These are phyloP conservation scores for Orychophragmus violaceus DNA, from an alignment of 345 rosid genomes.

Conservation along the genomic window DNA sequence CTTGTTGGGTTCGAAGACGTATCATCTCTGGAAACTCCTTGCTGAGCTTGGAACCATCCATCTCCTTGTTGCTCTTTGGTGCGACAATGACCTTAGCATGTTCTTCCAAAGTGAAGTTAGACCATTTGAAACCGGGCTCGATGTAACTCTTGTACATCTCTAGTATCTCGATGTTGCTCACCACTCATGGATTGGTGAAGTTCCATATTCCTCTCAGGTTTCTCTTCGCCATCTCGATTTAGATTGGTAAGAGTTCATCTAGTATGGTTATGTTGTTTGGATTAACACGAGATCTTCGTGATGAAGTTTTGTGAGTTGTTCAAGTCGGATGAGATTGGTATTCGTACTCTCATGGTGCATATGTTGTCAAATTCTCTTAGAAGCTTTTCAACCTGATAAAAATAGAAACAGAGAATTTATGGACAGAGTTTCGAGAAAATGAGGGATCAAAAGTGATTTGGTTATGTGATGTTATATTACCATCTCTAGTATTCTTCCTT, in stretches of 20 bases:
- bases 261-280: conserved; percentile 85
- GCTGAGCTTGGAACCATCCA: conserved; percentile 82
- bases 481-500: conserved; percentile 84
- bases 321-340: conserved; percentile 92
- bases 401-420: neutral
- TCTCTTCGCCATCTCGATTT: conserved; percentile 88
- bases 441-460: neutral
- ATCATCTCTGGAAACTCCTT: conserved; percentile 79
- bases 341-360: conserved; percentile 84
- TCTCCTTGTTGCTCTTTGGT: conserved; percentile 82
- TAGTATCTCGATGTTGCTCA: conserved; percentile 85
- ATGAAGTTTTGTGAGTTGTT: conserved; percentile 87
- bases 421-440: neutral
- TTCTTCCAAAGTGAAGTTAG: conserved; percentile 76
- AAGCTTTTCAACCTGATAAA: conserved; percentile 78
- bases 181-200: conserved; percentile 90
- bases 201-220: conserved; percentile 84
- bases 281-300: conserved; percentile 89
- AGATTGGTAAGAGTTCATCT: conserved; percentile 78
- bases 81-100: conserved; percentile 92
- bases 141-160: conserved; percentile 92
- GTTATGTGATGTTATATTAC: conserved; percentile 23
- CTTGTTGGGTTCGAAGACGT: conserved; percentile 76
- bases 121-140: conserved; percentile 56
- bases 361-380: conserved; percentile 79